Percentiles rank a stretch among this genome's conserved stretches.
These are phyloP conservation scores for Ambrosiella xylebori DNA, from an alignment of 2,329 filamentous ascomycete genomes.

Conservation along the genomic window DNA sequence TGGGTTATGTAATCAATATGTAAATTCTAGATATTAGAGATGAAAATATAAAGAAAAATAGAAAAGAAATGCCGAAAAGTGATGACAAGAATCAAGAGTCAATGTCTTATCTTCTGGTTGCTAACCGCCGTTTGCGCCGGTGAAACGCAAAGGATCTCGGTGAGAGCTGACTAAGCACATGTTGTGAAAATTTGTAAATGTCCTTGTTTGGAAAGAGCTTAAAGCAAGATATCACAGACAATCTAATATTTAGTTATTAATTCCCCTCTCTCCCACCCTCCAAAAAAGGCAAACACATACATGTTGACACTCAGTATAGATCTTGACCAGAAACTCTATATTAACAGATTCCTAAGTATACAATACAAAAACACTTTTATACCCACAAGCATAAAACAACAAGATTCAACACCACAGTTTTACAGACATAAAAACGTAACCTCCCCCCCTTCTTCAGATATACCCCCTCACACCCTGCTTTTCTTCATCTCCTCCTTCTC, in stretches of 20 bases:
- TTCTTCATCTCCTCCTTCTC: slow-evolving; percentile 39
- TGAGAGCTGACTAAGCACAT: slow-evolving; percentile 6
- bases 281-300: not conserved
- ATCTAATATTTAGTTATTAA: not conserved
- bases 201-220: not conserved
- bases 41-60: not conserved
- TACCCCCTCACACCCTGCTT: not conserved
- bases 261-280: not conserved
- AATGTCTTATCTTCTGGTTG: not conserved
- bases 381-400: slow-evolving; percentile 8
- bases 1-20: not conserved
- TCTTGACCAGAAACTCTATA: slow-evolving; percentile 8
- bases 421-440: slow-evolving; percentile 4
- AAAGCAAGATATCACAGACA: not conserved
- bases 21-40: not conserved
- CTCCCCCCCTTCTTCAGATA: not conserved
- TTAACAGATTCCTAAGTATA: slow-evolving; percentile 12
- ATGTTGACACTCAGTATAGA: not conserved
- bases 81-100: not conserved
- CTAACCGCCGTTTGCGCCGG: slow-evolving; percentile 4
- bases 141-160: slow-evolving; percentile 7
- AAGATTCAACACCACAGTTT: slow-evolving; percentile 1
- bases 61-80: not conserved
- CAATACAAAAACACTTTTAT: slow-evolving; percentile 12
- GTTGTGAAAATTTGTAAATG: slow-evolving; percentile 2